A percentile compares a stretch with the other conserved stretches of the same genome.
Conservation (phyloP, 2,329 filamentous ascomycete species). For the Stagonosporopsis cucurbitacearum region DNA sequence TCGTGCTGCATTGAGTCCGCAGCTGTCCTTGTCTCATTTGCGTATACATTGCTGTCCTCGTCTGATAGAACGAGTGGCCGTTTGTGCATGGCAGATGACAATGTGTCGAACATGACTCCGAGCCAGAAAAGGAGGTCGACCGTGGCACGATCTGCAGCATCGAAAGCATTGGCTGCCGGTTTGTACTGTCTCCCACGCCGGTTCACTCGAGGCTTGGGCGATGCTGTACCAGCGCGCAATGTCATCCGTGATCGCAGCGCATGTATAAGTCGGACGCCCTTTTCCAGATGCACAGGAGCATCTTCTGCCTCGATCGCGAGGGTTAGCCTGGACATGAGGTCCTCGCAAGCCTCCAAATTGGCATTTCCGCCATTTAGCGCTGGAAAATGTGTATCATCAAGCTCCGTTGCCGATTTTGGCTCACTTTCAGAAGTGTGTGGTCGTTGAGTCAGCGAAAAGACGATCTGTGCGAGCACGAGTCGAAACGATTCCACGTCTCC, state of each 20-base stretch:
- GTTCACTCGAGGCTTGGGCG: conserved; percentile 13
- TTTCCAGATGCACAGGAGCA: conserved; percentile 50
- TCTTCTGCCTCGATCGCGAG: conserved; percentile 46
- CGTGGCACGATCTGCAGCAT: conserved; percentile 52
- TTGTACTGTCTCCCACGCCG: conserved; percentile 24
- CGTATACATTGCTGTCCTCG: conserved; percentile 53
- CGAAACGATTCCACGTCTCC: conserved; percentile 54
- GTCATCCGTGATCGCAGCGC: conserved; percentile 41
- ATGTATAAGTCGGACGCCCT: conserved; percentile 51
- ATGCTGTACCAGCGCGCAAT: conserved; percentile 25
- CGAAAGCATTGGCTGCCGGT: conserved; percentile 30
- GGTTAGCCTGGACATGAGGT: conserved; percentile 40
- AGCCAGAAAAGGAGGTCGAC: conserved; percentile 65
- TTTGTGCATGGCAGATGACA: conserved; percentile 62
- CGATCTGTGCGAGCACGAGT: conserved; percentile 54
- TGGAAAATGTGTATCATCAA: background rate
- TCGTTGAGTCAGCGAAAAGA: conserved; percentile 55
- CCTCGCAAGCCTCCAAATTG: conserved; percentile 30
- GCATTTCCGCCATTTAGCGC: background rate
- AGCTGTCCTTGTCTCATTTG: conserved; percentile 14
- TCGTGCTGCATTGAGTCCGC: conserved; percentile 13
- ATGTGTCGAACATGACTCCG: conserved; percentile 65
- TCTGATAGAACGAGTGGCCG: conserved; percentile 55
- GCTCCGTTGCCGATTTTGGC: background rate
- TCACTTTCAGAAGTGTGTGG: conserved; percentile 32